These are phyloP conservation scores for Phytophthora pluvialis DNA, from an alignment of 352 stramenopile species.

Conservation along the genomic window DNA sequence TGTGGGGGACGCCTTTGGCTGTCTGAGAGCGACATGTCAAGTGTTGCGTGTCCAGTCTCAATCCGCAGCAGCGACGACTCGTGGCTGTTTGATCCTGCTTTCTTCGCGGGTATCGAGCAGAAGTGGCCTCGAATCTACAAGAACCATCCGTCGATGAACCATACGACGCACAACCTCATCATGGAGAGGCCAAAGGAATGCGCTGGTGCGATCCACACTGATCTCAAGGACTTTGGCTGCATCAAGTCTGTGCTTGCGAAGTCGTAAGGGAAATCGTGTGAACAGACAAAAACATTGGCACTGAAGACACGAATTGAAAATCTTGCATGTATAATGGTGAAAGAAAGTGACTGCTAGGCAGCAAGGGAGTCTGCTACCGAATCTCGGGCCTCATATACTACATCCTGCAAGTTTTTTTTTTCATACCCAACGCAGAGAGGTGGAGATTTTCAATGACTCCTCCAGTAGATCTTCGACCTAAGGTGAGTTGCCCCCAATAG, in stretches of 20 bases:
- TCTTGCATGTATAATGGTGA: too few relatives aligned
- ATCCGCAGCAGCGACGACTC: slow-evolving; percentile 32
- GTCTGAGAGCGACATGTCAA: slow-evolving; percentile 33
- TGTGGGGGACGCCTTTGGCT: slow-evolving; percentile 23
- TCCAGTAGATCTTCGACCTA: not conserved
- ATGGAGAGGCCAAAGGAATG: slow-evolving; percentile 19
- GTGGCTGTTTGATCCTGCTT: slow-evolving; percentile 24
- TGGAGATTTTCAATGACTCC: too few relatives aligned
- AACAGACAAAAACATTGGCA: too few relatives aligned
- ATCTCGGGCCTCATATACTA: too few relatives aligned
- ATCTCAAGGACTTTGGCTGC: slow-evolving; percentile 9
- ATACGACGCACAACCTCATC: slow-evolving; percentile 21
- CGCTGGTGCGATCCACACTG: not conserved
- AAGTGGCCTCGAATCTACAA: slow-evolving; percentile 20
- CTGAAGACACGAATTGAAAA: too few relatives aligned
- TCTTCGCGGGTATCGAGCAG: not conserved
- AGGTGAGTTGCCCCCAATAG: slow-evolving; percentile 1
- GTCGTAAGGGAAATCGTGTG: too few relatives aligned
- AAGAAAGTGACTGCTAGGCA: too few relatives aligned
- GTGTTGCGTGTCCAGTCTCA: slow-evolving; percentile 30
- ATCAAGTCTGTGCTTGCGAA: slow-evolving; percentile 4
- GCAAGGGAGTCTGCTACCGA: too few relatives aligned
- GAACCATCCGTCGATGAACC: slow-evolving; percentile 14
- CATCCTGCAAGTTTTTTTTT: too few relatives aligned
- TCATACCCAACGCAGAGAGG: too few relatives aligned